Base-by-base conservation (phyloP, 768 basidiomycete species). In the Mycena indigotica region DNA sequence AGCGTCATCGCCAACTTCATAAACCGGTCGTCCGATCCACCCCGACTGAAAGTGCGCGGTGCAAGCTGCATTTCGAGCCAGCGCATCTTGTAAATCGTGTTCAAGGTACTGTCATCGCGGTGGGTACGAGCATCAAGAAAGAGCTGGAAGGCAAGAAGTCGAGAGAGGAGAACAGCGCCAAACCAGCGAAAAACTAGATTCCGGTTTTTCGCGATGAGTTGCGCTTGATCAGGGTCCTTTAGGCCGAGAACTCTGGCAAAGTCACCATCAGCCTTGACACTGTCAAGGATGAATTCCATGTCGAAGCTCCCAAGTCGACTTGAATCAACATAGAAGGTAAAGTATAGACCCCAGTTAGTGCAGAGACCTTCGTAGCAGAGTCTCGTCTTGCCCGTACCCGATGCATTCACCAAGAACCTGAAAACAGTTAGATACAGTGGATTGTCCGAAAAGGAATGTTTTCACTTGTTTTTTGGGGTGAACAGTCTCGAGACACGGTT, bases 301-400 rank as follows among this genome's bases (percentile, higher is more conserved):
- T 58, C 57, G 3, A 5, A 4, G 2, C 51, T 52, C 5, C 51
- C 57, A 19, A 46, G 57, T 5, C 25, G 29, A 16, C 16, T 10
- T 5, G 6, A 28, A 19, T 58, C 57, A 39, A 17, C 12, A n/a
- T 38, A 2, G 2, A 21, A 23, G 21, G 59, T 61, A 38, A 61
- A 53, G 28, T 61, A 61, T 5, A 61, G 5, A 2, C 50, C 59
- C 54, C 55, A 61, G 10, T 40, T 3, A 6, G 3, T 16, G n/a
- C 55, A 53, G 12, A 61, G 39, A 5, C 55, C 59, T 25, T 61
- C 59, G 15, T 52, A 45, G 6, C 28, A n/a, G 1, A 56, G 32
- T 35, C 55, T n/a, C 13, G 59, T 61, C 40, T 61, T 61, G 15
- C 59, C 59, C 4, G 55, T 56, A 1, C 59, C 59, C 10, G 59